Percentiles rank a stretch among this genome's conserved stretches.
Conservation (phyloP, 306 rosid species). For the Gastrolobium villosum region DNA sequence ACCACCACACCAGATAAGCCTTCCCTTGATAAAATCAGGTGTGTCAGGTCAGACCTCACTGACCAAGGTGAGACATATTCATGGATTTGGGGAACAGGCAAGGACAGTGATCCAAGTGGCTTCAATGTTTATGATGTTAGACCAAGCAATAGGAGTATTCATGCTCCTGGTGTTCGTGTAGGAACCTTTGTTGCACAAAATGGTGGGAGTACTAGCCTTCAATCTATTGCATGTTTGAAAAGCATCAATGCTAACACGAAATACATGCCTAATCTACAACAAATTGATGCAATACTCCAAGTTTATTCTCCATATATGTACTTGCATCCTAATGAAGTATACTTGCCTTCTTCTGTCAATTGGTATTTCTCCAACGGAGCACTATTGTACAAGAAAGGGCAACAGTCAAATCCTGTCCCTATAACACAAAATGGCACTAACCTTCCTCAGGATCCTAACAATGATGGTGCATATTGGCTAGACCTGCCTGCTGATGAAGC, state of each 20-base stretch:
- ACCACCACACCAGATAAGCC: slow-evolving; percentile 70
- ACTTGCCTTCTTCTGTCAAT: slow-evolving; percentile 66
- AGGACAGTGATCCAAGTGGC: slow-evolving; percentile 31
- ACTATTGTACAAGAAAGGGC: slow-evolving; percentile 57
- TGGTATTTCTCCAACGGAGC: slow-evolving; percentile 82
- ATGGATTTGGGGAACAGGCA: too few species aligned
- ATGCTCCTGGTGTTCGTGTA: slow-evolving; percentile 56
- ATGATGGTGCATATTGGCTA: slow-evolving; percentile 79
- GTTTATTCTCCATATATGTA: slow-evolving; percentile 69
- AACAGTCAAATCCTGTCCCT: slow-evolving; percentile 65
- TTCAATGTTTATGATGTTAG: slow-evolving; percentile 59
- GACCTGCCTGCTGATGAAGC: slow-evolving; percentile 65
- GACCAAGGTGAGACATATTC: slow-evolving; percentile 52
- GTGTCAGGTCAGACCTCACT: slow-evolving; percentile 69
- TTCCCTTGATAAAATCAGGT: slow-evolving; percentile 60
- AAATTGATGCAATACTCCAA: slow-evolving; percentile 57
- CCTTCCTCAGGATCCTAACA: slow-evolving; percentile 77
- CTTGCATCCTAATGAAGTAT: slow-evolving; percentile 74
- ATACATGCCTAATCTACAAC: slow-evolving; percentile 66
- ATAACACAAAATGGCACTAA: slow-evolving; percentile 63
- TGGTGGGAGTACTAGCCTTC: slow-evolving; percentile 26
- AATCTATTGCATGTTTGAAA: slow-evolving; percentile 65
- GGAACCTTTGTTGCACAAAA: slow-evolving; percentile 66
- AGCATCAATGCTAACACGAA: slow-evolving; percentile 47
- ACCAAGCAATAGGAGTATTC: slow-evolving; percentile 60